A percentile compares a stretch with the other conserved stretches of the same genome.
Conservation (phyloP, 371 early-diverging fungal genomes). For the Nematocida sp. region DNA sequence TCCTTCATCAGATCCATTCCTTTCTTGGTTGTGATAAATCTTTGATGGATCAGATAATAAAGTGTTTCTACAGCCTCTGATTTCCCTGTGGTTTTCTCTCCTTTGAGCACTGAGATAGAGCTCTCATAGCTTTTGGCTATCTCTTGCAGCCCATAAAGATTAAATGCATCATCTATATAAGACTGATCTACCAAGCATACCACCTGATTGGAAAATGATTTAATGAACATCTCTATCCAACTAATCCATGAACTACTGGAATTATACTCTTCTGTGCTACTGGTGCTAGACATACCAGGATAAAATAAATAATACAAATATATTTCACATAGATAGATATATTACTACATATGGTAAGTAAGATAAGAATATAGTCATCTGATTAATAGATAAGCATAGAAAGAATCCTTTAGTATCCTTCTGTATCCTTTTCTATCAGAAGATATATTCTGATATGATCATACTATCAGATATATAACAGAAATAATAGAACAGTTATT, state of each 20-base stretch:
- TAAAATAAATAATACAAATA: neutral
- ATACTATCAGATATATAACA: too few relatives aligned
- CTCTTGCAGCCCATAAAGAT: conserved; percentile 74
- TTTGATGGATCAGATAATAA: conserved; percentile 69
- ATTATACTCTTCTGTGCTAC: conserved; percentile 46
- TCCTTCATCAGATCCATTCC: conserved; percentile 70
- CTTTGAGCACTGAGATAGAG: conserved; percentile 72
- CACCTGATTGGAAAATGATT: conserved; percentile 47
- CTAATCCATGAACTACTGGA: conserved; percentile 14
- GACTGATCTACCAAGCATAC: conserved; percentile 54
- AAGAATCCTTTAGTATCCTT: too few relatives aligned
- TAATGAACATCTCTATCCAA: conserved; percentile 60
- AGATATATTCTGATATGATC: too few relatives aligned
- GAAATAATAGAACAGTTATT: too few relatives aligned
- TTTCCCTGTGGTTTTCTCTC: conserved; percentile 9
- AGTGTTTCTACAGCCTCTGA: conserved; percentile 63
- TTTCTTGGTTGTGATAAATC: conserved; percentile 66
- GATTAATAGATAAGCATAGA: neutral
- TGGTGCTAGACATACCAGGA: too few relatives aligned
- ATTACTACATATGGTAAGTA: neutral
- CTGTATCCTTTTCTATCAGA: too few relatives aligned
- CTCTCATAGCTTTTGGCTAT: conserved; percentile 73
- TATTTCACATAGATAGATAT: neutral
- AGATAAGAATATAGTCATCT: neutral
- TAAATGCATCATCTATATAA: conserved; percentile 78